Evolutionary conservation across 2,329 filamentous ascomycete species (phyloP), one percentile per base, ranked within the genome.

Genomic region (Botryotinia globosa): DNA sequence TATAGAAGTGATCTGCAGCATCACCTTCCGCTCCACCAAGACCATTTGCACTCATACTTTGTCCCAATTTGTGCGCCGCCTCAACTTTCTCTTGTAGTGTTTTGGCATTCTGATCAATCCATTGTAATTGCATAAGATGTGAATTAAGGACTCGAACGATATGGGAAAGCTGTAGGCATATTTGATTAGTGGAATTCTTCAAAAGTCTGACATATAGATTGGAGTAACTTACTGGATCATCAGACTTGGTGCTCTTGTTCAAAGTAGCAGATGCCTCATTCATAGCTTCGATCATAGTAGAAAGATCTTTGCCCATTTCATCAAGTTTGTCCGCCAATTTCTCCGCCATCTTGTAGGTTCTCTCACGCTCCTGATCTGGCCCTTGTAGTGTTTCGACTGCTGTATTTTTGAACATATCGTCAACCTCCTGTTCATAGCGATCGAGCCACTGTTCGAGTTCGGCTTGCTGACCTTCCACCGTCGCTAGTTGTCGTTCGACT

Each of bases 251-350:
- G 73, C 92, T 94, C 87, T 97, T 97, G 86, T 90, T 95, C 76
- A 99, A 85, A 37, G 91, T 94, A 71, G 92, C 88, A n/a, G 93
- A 96, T 75, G 97, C 95, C 77, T 91, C 90, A 81, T 99, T 99
- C 81, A 99, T 97, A 83, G 98, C 96, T 81, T 97, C 94, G 78
- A 99, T 97, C 94, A 99, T 98, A 83, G 94, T 95, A 65, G 90
- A 90, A 75, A 99, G 86, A 80, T 97, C 94, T 81, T 94, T 93
- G 80, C 94, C 94, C 89, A 98, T 97, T 78, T 97, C 94, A 73
- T 97, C 94, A 76, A 99, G 86, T 76, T 93, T 90, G 80, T 97
- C 93, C 18, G 94, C 94, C 76, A 98, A 87, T 82, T 94, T 96
- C 86, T 99, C 96, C 2, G 96, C 96, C 69, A 97, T 85, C 86